Base-by-base conservation (phyloP, 306 rosid genomes). In the Malus sieversii region DNA sequence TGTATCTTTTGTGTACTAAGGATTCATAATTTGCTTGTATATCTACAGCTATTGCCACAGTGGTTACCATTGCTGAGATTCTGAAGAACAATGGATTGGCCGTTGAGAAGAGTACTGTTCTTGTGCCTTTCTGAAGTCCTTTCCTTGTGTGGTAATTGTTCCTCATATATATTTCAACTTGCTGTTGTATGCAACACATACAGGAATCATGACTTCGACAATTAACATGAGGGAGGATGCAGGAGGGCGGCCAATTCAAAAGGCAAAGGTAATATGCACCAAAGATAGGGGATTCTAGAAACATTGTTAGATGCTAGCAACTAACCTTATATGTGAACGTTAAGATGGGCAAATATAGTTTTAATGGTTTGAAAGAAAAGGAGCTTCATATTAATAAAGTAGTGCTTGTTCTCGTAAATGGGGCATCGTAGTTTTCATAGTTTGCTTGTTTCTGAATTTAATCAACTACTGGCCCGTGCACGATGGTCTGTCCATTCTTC, bases 21-120 rank as follows among this genome's bases (percentile, higher is more conserved):
- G 45, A 19, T 44, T 70, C 25, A 46, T 13, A 22, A 9, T 57
- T 74, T 57, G 57, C 74, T 51, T 60, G 40, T 44, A 38, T 59
- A 7, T 84, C 67, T 75, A 3, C 87, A 91, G 97, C 97, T 73
- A 91, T 91, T 85, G 89, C 97, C 27, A 89, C 97, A 0, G 97
- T 91, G 59, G 97, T 89, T 18, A 87, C 94, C 15, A 85, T 89
- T 76, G 92, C 97, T 74, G 97, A 91, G 83, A 91, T 91, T 48
- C 77, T 91, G 85, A 91, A 91, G 82, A 89, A 91, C 80, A 89
- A 87, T 25, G 97, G 90, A 30, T 84, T 91, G 72, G 97, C 97
- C 62, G 80, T 89, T 63, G 97, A 91, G 78, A 89, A 89, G 87
- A 91, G 97, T 91, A 53, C 75, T 88, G 71, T 64, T 53, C 75